Evolutionary conservation across 2,329 filamentous ascomycete genomes (phyloP).

Genomic region (Diaporthe helianthi): DNA sequence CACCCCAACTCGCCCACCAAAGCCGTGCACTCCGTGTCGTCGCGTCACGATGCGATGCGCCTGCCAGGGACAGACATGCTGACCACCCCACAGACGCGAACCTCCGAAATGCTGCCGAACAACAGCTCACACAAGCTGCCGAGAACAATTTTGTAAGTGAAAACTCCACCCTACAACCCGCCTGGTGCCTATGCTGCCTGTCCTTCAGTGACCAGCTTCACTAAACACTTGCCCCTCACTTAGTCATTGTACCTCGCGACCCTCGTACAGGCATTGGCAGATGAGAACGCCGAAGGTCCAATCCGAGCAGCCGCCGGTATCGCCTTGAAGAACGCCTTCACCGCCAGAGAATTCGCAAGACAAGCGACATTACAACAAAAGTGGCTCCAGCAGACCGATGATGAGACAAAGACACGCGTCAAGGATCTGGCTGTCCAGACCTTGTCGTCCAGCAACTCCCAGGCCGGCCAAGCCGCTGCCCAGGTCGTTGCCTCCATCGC

Average conservation of each 20-base stretch:
- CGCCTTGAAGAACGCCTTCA: slow-evolving; percentile 97
- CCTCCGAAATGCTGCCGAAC: slow-evolving; percentile 89
- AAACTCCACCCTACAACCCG: slow-evolving; percentile 35
- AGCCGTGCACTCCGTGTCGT: slow-evolving; percentile 33
- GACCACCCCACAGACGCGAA: slow-evolving; percentile 73
- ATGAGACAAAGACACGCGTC: slow-evolving; percentile 83
- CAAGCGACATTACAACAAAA: slow-evolving; percentile 90
- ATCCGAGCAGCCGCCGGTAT: slow-evolving; percentile 95
- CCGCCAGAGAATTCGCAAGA: slow-evolving; percentile 85
- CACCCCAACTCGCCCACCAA: slow-evolving; percentile 1
- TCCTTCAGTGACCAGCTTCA: slow-evolving; percentile 28
- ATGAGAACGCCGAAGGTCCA: slow-evolving; percentile 81
- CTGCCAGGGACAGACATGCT: slow-evolving; percentile 37
- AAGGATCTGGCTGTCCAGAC: slow-evolving; percentile 92
- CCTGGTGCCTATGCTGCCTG: slow-evolving; percentile 3
- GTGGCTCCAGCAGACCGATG: slow-evolving; percentile 86
- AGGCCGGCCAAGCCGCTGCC: slow-evolving; percentile 87
- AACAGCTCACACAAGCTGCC: slow-evolving; percentile 90
- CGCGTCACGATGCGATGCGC: slow-evolving; percentile 32
- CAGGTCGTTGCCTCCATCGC: slow-evolving; percentile 97
- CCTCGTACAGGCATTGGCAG: slow-evolving; percentile 92
- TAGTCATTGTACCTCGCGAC: slow-evolving; percentile 92
- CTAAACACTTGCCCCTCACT: slow-evolving; percentile 28
- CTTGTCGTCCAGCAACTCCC: slow-evolving; percentile 76
- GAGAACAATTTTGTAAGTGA: slow-evolving; percentile 88